phyloP scores from a whole-genome alignment of 768 basidiomycete species.

The Lyophyllum shimeji region DNA sequence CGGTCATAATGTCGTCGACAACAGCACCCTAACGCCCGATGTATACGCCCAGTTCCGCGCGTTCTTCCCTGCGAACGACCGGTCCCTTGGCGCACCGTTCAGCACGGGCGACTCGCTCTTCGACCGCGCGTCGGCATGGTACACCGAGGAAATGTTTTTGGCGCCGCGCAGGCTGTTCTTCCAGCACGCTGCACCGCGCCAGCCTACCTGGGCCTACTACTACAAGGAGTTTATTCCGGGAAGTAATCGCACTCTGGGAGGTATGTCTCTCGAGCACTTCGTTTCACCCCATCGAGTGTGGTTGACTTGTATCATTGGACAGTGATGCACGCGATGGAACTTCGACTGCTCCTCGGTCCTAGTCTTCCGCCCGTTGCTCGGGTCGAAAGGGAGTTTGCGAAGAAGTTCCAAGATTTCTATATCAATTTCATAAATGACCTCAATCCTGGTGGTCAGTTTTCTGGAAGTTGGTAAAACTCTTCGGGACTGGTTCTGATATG shows the following conservation, averaged over 20 bases:
- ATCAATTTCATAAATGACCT: constrained; percentile 59
- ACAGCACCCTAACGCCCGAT: constrained; percentile 42
- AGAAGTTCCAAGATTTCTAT: constrained; percentile 50
- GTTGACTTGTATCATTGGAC: neutral
- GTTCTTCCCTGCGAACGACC: constrained; percentile 49
- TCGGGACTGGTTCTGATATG: neutral
- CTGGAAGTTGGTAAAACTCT: neutral
- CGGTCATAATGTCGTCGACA: constrained; percentile 48
- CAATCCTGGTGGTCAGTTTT: constrained; percentile 48
- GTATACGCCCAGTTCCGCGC: constrained; percentile 37
- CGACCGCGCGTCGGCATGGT: constrained; percentile 56
- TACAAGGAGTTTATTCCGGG: constrained; percentile 63
- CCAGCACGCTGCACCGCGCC: constrained; percentile 42
- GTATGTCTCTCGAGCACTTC: constrained; percentile 30
- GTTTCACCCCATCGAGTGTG: neutral
- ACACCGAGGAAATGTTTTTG: constrained; percentile 58
- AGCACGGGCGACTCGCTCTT: constrained; percentile 61
- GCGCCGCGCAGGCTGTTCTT: constrained; percentile 50
- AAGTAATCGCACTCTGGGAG: constrained; percentile 44
- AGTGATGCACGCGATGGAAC: constrained; percentile 53
- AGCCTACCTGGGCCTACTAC: constrained; percentile 52
- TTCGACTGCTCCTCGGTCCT: constrained; percentile 48
- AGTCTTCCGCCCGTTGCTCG: constrained; percentile 35
- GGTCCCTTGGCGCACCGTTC: constrained; percentile 47
- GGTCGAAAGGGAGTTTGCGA: constrained; percentile 45